A percentile compares a stretch with the other conserved stretches of the same genome.
Conservation (phyloP, 176 grass and related monocot genomes). For the Carex cristatella region DNA sequence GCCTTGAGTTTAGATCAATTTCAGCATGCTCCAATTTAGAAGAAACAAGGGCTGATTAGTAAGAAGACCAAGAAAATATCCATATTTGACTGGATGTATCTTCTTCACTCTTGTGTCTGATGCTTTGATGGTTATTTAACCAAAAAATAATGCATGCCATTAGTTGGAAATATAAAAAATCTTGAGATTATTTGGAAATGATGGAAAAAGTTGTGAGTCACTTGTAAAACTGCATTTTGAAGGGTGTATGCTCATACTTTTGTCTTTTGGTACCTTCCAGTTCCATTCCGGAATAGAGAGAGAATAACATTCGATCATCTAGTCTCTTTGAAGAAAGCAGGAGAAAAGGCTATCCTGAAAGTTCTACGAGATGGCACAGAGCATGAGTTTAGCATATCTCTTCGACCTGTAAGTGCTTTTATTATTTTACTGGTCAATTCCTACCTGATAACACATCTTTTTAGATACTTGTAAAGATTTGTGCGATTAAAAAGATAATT, state of each 20-base stretch:
- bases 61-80: not conserved
- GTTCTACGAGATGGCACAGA: conserved; percentile 80
- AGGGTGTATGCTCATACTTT: not conserved
- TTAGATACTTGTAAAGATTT: not conserved
- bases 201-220: not conserved
- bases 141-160: conserved; percentile 12
- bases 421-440: conserved; percentile 18
- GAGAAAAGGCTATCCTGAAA: conserved; percentile 64
- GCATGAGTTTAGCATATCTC: conserved; percentile 55
- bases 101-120: not conserved
- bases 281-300: conserved; percentile 97
- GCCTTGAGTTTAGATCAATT: not conserved
- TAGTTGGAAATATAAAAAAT: conserved; percentile 7
- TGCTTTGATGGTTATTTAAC: not conserved
- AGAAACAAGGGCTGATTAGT: not conserved
- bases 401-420: conserved; percentile 64
- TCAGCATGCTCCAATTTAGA: not conserved
- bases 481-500: not conserved
- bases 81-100: not conserved
- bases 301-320: conserved; percentile 99
- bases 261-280: conserved; percentile 41
- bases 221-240: not conserved
- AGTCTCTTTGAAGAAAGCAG: conserved; percentile 94
- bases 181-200: not conserved
- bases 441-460: not conserved